These are phyloP conservation scores for Agarophyton chilense DNA, from an alignment of 23 red algal species.

Conservation along the genomic window DNA sequence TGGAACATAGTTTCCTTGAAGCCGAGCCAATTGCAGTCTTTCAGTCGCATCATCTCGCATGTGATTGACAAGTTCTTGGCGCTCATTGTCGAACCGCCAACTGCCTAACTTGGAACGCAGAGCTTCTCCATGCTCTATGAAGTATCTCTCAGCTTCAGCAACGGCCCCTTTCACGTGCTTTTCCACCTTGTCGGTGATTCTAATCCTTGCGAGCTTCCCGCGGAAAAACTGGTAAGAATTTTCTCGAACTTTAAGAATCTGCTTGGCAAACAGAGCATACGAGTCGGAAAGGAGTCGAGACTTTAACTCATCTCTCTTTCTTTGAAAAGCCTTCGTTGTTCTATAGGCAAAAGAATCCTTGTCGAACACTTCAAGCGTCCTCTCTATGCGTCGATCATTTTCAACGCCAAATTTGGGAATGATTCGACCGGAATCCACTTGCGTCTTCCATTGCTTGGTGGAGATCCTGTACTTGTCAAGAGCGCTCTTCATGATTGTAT, in stretches of 20 bases:
- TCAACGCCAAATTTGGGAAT: constrained; percentile 87
- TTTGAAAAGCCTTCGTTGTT: constrained; percentile 46
- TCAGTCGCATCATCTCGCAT: constrained; percentile 98
- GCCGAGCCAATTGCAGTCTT: constrained; percentile 89
- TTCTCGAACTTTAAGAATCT: constrained; percentile 87
- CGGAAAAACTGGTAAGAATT: constrained; percentile 92
- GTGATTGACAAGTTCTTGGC: constrained; percentile 79
- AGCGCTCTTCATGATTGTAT: constrained; percentile 65
- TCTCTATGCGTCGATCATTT: constrained; percentile 52
- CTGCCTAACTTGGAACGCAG: constrained; percentile 64
- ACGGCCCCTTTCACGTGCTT: constrained; percentile 90
- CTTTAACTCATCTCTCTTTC: constrained; percentile 83
- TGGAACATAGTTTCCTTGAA: constrained; percentile 93
- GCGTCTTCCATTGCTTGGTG: constrained; percentile 76
- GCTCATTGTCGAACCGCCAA: constrained; percentile 88
- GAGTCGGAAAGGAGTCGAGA: constrained; percentile 70
- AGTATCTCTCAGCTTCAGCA: constrained; percentile 85
- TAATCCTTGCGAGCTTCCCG: constrained; percentile 80
- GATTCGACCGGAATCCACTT: constrained; percentile 72
- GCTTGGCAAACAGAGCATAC: constrained; percentile 83
- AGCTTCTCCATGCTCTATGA: constrained; percentile 80
- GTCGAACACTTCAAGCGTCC: constrained; percentile 74
- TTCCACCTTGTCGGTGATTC: constrained; percentile 87
- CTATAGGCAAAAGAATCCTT: constrained; percentile 74
- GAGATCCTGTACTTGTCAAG: constrained; percentile 57